Base-by-base conservation (phyloP, 805 yeast genomes). In the Hanseniaspora jakobsenii region DNA sequence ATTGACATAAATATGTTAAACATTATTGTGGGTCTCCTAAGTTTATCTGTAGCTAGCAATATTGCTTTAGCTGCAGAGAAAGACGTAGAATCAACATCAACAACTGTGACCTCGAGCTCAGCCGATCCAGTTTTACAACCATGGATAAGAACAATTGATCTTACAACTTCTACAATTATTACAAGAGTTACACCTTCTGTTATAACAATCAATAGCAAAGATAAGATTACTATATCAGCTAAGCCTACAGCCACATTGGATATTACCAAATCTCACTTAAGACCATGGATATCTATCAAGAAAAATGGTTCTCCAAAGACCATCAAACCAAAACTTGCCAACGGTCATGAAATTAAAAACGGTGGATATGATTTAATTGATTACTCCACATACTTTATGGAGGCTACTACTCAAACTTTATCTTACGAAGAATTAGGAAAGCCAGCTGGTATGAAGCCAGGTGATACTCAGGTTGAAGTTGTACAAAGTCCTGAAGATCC, bases 231-330 rank as follows among this genome's bases (percentile, higher is more conserved):
- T 2, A 69, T 71, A 46, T 62, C 64, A 32, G 70, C 61, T 2
- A 66, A 67, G 45, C 55, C 61, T 14, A 73, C 84, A 4, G 67
- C 77, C 51, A 79, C 81, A 8, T 70, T 84, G 50, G 77, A 75
- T 48, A 16, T 22, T 18, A 3, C 22, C 12, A 34, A 34, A 23
- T 35, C 37, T 4, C 32, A 42, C n/a, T 29, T 42, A 18, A 42
- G 46, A 42, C 85, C 84, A 7, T 85, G 95, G 95, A 66, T 85
- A 31, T 72, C 84, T 2, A 66, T 85, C 55, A 72, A 84, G 48
- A 77, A 78, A 50, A 74, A 78, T 49, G 95, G 95, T 14, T 60
- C 69, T 8, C 94, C 95, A 44, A 77, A 79, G 57, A 84, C 94
- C 0, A 73, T 85, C 38, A 68, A 64, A 32, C 95, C 95, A 3